Evolutionary conservation across 257 asterid genomes (phyloP), one percentile per base, ranked within the genome.

Genomic region (Solanum acaule): DNA sequence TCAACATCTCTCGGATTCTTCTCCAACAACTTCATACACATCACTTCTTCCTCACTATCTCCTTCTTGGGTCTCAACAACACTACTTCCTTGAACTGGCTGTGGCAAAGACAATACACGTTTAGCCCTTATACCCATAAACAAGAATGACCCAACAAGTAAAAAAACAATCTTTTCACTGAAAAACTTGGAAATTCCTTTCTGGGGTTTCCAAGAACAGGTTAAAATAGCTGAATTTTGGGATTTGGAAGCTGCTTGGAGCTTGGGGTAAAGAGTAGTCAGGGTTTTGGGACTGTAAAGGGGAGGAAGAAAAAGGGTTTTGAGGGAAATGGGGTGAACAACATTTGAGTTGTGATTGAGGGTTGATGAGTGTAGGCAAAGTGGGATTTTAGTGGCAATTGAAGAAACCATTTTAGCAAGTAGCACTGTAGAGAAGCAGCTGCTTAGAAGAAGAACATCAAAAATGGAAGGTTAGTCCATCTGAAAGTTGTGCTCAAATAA

Each of bases 101-200:
- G 88, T 25, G 98, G 93, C 78, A 92, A 38, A 20, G 88, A 93
- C 52, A 92, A 34, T 25, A 87, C 94, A 42, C 93, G 92, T 92
- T 91, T 90, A 31, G 89, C 86, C 40, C 88, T 93, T 56, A 92
- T 59, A 77, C 75, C 98, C 87, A 86, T 37, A 16, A 94, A 91
- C 89, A 94, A 10, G 77, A 95, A 92, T 7, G 96, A 94, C 52
- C 99, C 98, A 85, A 97, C 22, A 14, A 94, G 89, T 77, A 95
- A 68, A 87, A 35, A 73, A n/a, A 91, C 94, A 29, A 92, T 59
- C 70, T 89, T 96, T 86, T 92, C 89, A 5, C 88, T 89, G 65
- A 92, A 44, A 89, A 86, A 63, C 44, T 87, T 90, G 44, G 93
- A 72, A 86, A 79, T 83, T 12, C 38, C 88, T 44, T 92, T 86